Conservation (phyloP, 2,329 filamentous ascomycete genomes). For the Aspergillus fumigatus region DNA sequence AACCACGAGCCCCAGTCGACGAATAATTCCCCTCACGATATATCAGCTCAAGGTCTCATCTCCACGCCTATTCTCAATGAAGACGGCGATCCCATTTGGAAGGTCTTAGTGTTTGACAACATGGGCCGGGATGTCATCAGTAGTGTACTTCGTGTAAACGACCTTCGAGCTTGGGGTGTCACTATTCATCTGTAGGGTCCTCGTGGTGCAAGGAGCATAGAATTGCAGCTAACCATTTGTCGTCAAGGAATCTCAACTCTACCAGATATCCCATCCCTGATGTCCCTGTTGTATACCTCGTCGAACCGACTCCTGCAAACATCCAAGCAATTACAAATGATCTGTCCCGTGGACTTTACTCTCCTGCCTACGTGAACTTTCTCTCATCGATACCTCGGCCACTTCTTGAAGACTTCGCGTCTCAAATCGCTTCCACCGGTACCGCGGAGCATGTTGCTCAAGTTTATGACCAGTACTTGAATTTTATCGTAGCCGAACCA, state of each 20-base stretch:
- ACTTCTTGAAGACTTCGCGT: conserved; percentile 89
- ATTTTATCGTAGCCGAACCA: conserved; percentile 93
- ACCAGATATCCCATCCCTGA: conserved; percentile 87
- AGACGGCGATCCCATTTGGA: conserved; percentile 93
- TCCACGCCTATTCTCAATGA: conserved; percentile 77
- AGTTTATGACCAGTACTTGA: conserved; percentile 93
- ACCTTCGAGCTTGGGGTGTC: conserved; percentile 88
- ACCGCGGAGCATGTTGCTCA: conserved; percentile 89
- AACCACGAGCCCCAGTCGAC: conserved; percentile 64
- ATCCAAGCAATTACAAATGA: conserved; percentile 79
- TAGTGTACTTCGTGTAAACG: conserved; percentile 89
- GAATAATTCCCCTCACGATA: conserved; percentile 58
- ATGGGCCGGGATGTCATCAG: conserved; percentile 91
- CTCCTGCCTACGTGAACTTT: conserved; percentile 94
- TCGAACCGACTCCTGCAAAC: conserved; percentile 81
- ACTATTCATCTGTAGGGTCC: conserved; percentile 80
- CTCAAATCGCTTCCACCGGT: conserved; percentile 75
- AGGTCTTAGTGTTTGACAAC: conserved; percentile 93
- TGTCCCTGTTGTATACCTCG: conserved; percentile 92
- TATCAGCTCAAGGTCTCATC: conserved; percentile 57
- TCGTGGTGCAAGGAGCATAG: conserved; percentile 10
- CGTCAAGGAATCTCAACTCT: conserved; percentile 68
- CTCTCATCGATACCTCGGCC: conserved; percentile 87
- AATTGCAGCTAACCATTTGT: conserved; percentile 15
- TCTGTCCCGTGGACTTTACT: conserved; percentile 81